A percentile compares a stretch with the other conserved stretches of the same genome.
phyloP scores from a whole-genome alignment of 331 rosid species.

The Arachis monticola region DNA sequence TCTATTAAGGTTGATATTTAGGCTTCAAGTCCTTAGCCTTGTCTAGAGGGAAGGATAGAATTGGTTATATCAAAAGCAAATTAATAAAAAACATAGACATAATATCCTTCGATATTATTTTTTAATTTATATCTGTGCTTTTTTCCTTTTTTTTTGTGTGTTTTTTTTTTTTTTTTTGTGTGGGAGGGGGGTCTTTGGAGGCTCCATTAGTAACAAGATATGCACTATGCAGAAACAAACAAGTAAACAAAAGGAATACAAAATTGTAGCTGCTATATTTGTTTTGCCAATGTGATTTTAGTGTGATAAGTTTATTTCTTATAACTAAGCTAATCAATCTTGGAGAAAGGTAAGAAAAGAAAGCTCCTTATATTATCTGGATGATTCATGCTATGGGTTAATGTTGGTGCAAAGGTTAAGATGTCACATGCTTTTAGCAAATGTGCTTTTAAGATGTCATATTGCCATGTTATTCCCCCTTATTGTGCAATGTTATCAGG shows the following conservation, averaged over 20 bases:
- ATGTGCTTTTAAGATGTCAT: slow-evolving; percentile 17
- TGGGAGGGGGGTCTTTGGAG: too few species aligned
- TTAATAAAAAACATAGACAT: neutral
- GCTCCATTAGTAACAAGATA: too few species aligned
- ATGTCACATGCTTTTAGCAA: neutral
- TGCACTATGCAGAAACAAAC: too few species aligned
- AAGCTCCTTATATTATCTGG: slow-evolving; percentile 2
- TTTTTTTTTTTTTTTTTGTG: too few species aligned
- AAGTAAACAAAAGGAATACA: neutral
- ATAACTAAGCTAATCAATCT: neutral
- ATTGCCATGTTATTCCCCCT: slow-evolving; percentile 11
- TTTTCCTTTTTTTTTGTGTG: too few species aligned
- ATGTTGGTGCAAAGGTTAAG: slow-evolving; percentile 6
- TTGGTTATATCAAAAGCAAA: slow-evolving; percentile 19
- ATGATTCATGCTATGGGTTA: slow-evolving; percentile 18
- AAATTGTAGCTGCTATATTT: slow-evolving; percentile 17
- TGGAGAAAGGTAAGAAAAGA: neutral
- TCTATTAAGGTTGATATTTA: too few species aligned
- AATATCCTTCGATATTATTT: neutral
- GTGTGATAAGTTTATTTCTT: slow-evolving; percentile 2
- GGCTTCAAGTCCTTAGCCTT: slow-evolving; percentile 43
- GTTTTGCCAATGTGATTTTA: slow-evolving; percentile 5
- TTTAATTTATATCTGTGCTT: neutral
- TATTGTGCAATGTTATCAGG: slow-evolving; percentile 18
- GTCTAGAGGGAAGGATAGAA: slow-evolving; percentile 13